These are phyloP conservation scores for Urochloa ruziziensis DNA, from an alignment of 176 grass and related monocot genomes.

Conservation along the genomic window DNA sequence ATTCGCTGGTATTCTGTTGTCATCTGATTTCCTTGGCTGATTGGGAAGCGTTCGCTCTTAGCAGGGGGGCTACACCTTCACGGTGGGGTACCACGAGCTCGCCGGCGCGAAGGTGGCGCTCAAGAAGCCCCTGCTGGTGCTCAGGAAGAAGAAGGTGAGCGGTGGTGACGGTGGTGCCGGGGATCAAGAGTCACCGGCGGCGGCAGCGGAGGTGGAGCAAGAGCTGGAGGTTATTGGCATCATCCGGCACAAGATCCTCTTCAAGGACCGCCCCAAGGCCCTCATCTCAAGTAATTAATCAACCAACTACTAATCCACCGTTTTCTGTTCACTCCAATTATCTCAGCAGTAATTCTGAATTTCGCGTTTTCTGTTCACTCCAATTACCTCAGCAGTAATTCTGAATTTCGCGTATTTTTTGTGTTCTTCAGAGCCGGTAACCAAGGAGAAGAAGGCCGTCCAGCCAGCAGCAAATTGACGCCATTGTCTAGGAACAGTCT, in stretches of 20 bases:
- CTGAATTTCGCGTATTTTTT: not conserved
- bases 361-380: not conserved
- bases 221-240: conserved; percentile 81
- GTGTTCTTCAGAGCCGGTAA: not conserved
- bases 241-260: conserved; percentile 91
- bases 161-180: not conserved
- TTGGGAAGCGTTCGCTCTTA: not conserved
- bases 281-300: conserved; percentile 71
- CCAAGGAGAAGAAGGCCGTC: conserved; percentile 48
- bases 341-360: not conserved
- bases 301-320: not conserved
- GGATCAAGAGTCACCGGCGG: not conserved
- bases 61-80: conserved; percentile 75
- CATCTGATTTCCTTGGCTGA: not conserved
- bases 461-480: not conserved
- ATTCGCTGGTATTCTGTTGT: not conserved
- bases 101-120: conserved; percentile 53
- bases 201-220: conserved; percentile 37
- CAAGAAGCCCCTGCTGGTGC: conserved; percentile 82
- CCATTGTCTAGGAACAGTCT: not conserved
- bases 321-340: not conserved
- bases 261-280: conserved; percentile 85
- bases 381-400: not conserved
- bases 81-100: conserved; percentile 93
- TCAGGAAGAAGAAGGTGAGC: conserved; percentile 55